phyloP scores from a whole-genome alignment of 2,329 filamentous ascomycete species.

The Byssochlamys sp. region DNA sequence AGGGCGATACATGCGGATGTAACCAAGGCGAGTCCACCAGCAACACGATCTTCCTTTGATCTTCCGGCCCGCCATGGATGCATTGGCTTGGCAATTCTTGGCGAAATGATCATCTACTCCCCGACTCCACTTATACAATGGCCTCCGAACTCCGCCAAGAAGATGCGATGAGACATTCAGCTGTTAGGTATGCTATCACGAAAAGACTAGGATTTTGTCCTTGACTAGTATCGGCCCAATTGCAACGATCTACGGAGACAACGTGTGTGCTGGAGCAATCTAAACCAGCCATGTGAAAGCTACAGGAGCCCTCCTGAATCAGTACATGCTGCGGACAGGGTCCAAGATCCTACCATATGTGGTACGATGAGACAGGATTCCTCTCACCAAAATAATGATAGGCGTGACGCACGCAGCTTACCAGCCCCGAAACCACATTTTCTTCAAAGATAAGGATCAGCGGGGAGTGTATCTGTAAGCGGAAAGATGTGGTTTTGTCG shows the following conservation, averaged over 20 bases:
- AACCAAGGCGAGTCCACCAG: neutral
- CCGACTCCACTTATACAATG: neutral
- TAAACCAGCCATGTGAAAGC: neutral
- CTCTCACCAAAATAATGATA: neutral
- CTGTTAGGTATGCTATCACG: neutral
- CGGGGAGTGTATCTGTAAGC: neutral
- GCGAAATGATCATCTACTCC: neutral
- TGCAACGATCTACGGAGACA: neutral
- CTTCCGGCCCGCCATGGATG: neutral
- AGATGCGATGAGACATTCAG: neutral
- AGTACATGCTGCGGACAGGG: neutral
- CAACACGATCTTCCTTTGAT: neutral
- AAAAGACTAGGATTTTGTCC: neutral
- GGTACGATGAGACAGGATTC: neutral
- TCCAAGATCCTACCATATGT: neutral
- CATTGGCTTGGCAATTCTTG: neutral
- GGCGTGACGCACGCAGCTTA: neutral
- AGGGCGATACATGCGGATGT: neutral
- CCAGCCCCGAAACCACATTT: neutral
- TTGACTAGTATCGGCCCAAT: neutral
- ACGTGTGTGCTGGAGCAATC: neutral
- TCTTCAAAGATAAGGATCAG: neutral
- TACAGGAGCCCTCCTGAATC: neutral
- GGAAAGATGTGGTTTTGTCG: neutral
- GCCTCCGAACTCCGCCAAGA: neutral